Evolutionary conservation across 1,284 basidiomycete species (phyloP).

Genomic region (Lignosus rhinocerotis): DNA sequence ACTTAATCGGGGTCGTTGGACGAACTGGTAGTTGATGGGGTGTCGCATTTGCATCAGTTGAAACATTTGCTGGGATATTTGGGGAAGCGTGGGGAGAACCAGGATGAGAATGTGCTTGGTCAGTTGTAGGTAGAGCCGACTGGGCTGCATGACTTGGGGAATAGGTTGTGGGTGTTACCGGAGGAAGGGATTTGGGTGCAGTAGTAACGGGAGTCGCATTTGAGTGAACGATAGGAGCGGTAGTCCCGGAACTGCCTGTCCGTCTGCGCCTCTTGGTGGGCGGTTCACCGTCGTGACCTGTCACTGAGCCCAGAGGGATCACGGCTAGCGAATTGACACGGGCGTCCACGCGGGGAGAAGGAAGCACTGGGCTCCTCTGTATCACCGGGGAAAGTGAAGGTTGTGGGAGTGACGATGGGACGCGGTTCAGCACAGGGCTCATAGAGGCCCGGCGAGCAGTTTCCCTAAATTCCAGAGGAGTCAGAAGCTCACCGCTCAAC

Average conservation of each 20-base stretch:
- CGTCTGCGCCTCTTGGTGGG: conserved; percentile 24
- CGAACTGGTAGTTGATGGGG: neutral
- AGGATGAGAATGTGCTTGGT: neutral
- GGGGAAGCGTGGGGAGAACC: neutral
- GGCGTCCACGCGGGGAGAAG: conserved; percentile 17
- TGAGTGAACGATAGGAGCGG: neutral
- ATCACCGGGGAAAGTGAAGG: conserved; percentile 17
- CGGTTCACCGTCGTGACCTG: conserved; percentile 23
- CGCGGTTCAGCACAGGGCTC: conserved; percentile 29
- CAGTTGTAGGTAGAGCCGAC: neutral
- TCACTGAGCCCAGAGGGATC: conserved; percentile 11
- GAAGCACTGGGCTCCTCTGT: conserved; percentile 14
- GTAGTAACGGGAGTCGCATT: neutral
- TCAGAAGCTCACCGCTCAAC: conserved; percentile 35
- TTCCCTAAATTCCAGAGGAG: conserved; percentile 14
- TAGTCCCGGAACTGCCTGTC: conserved; percentile 13
- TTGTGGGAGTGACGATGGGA: conserved; percentile 11
- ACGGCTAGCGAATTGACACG: conserved; percentile 21
- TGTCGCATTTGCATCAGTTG: neutral
- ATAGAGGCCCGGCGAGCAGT: conserved; percentile 20
- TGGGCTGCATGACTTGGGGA: neutral
- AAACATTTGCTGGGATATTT: neutral
- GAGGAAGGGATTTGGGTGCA: neutral
- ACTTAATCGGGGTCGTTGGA: neutral
- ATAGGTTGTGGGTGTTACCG: neutral